phyloP scores from a whole-genome alignment of 2,329 filamentous ascomycete genomes.

The Aspergillus hiratsukae region DNA sequence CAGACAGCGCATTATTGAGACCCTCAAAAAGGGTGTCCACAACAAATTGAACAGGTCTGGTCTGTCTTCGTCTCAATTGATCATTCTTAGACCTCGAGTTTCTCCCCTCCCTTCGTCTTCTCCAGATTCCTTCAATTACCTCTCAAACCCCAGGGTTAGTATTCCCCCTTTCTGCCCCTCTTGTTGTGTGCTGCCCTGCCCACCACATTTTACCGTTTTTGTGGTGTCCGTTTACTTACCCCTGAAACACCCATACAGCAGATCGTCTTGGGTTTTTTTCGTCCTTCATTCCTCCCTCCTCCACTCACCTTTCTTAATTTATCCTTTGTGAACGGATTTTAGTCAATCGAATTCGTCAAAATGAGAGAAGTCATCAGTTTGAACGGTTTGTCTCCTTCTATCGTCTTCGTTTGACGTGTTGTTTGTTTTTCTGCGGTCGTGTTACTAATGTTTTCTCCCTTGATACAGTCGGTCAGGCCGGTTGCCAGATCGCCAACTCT shows the following conservation, averaged over 20 bases:
- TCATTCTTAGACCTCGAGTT: slow-evolving; percentile 7
- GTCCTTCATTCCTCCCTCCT: slow-evolving; percentile 28
- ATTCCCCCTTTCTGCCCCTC: slow-evolving; percentile 21
- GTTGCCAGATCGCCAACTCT: slow-evolving; percentile 99
- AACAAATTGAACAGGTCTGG: slow-evolving; percentile 40
- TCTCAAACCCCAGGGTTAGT: slow-evolving; percentile 4
- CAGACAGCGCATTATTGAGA: slow-evolving; percentile 29
- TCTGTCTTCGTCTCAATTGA: slow-evolving; percentile 16
- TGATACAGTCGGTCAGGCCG: slow-evolving; percentile 89
- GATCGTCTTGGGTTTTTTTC: slow-evolving; percentile 24
- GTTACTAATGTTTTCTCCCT: slow-evolving; percentile 17
- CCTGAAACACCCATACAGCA: slow-evolving; percentile 24
- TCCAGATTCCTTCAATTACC: not conserved
- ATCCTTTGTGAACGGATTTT: slow-evolving; percentile 11
- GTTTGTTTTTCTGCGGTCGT: slow-evolving; percentile 19
- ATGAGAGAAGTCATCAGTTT: slow-evolving; percentile 99
- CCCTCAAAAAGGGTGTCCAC: slow-evolving; percentile 39
- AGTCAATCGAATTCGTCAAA: slow-evolving; percentile 44
- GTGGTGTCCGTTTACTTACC: slow-evolving; percentile 20
- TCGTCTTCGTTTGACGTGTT: slow-evolving; percentile 10
- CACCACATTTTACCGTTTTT: not conserved
- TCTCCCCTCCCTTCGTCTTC: slow-evolving; percentile 4
- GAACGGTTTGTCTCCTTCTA: slow-evolving; percentile 68
- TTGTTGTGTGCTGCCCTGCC: slow-evolving; percentile 24
- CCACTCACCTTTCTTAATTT: slow-evolving; percentile 25